phyloP scores from a whole-genome alignment of 2,329 filamentous ascomycete species.

The Chaetomiaceae sp. region DNA sequence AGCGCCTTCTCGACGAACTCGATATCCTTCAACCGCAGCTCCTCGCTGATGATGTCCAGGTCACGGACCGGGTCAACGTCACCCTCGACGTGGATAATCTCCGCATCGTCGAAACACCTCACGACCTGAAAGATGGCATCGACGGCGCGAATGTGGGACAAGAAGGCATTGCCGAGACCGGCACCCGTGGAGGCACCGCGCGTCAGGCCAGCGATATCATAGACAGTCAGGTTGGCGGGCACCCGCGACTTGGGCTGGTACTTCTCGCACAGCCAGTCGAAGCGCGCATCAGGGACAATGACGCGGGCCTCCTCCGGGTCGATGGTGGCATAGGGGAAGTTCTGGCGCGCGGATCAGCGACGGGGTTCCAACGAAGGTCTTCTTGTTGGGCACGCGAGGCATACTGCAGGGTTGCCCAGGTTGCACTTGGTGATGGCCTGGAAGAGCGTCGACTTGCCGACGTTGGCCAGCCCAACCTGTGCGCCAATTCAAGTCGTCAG shows the following conservation, averaged over 20 bases:
- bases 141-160: constrained; percentile 97
- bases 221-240: constrained; percentile 96
- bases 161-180: constrained; percentile 93
- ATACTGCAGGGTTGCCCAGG: constrained; percentile 92
- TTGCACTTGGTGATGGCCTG: constrained; percentile 98
- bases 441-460: constrained; percentile 98
- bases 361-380: background rate
- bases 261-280: constrained; percentile 90
- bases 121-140: constrained; percentile 98
- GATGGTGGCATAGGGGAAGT: constrained; percentile 98
- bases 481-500: constrained; percentile 24
- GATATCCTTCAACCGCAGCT: constrained; percentile 95
- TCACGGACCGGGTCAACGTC: constrained; percentile 94
- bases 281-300: constrained; percentile 91
- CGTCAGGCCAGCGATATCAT: constrained; percentile 96
- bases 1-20: constrained; percentile 96
- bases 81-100: constrained; percentile 99
- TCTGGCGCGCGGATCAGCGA: constrained; percentile 43
- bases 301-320: constrained; percentile 97
- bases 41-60: constrained; percentile 93
- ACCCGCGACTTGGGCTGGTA: constrained; percentile 97
- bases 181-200: constrained; percentile 94
- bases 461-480: constrained; percentile 95
- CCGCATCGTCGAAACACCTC: constrained; percentile 94
- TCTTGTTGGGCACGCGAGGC: constrained; percentile 33